Base-by-base conservation (phyloP, 2,329 filamentous ascomycete genomes). In the Alternaria triticina region DNA sequence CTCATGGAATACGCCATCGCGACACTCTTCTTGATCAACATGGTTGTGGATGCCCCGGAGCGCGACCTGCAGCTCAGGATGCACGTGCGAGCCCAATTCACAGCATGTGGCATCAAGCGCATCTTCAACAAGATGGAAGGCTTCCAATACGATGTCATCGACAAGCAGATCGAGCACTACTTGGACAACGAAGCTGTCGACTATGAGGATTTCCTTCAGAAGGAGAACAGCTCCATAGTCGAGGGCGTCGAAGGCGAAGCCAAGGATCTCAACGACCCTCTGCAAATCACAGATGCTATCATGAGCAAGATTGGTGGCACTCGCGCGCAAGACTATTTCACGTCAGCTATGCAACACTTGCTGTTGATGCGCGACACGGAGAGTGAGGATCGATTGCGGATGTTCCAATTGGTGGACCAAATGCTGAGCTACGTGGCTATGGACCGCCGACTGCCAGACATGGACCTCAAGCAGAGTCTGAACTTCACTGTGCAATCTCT, bases 391-490 rank as follows among this genome's bases (percentile, higher is more conserved):
- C 89, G 94, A 13, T 82, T 97, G 65, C 90, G 93, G 52, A 96
- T 97, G 91, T 99, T 98, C 82, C 96, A 98, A 83, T 88, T 99
- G 27, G 94, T 98, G 27, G 96, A 99, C 81, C 91, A 93, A n/a
- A 98, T 98, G 94, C 89, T 99, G 69, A 97, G 94, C 81, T 98
- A 98, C 80, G 95, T 99, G 66, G 95, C 95, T 73, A 99, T 99
- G 95, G 96, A 99, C 80, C 89, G 96, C 76, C 88, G 96, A 67
- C 82, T 98, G 68, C 96, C 96, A 43, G 95, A 99, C 80, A 95
- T 98, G 89, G 96, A 99, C 79, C 87, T 99, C 63, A 97, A 97
- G 83, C 95, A 98, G 80, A 97, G 94, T 76, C 87, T 99, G 69
- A 97, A 97, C 79, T 98, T 98, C 75, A 97, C 95, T 0, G 96